Evolutionary conservation across 2,329 filamentous ascomycete genomes (phyloP).

Genomic region (Fusarium caatingaense): DNA sequence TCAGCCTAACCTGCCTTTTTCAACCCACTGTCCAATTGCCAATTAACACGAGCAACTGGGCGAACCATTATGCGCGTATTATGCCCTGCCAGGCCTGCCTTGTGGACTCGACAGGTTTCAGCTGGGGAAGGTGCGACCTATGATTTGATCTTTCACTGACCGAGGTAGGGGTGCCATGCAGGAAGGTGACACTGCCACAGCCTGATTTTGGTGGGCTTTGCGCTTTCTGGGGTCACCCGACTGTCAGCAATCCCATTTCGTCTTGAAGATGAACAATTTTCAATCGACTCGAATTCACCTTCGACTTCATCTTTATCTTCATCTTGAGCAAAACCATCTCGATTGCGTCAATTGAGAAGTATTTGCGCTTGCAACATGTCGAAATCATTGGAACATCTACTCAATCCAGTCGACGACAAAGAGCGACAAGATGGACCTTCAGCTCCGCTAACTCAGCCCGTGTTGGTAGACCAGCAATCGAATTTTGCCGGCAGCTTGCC

Average conservation of each 20-base stretch:
- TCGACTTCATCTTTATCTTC: neutral
- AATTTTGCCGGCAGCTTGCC: accelerated
- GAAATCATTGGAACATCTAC: neutral
- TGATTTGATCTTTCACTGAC: conserved; percentile 6
- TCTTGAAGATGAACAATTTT: neutral
- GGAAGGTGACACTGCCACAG: neutral
- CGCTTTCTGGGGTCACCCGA: neutral
- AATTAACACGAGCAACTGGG: neutral
- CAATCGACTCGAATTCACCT: too few species aligned
- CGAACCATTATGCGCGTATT: neutral
- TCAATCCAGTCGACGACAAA: neutral
- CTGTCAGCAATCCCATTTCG: neutral
- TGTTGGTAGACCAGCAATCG: accelerated
- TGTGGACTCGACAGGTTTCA: neutral
- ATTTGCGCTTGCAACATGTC: neutral
- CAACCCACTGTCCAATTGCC: neutral
- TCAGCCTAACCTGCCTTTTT: neutral
- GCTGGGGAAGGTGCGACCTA: too few species aligned
- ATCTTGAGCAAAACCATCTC: neutral
- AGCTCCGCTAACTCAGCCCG: accelerated
- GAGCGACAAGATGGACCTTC: neutral
- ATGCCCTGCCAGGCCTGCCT: neutral
- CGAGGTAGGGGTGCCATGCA: neutral
- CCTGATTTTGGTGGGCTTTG: conserved; percentile 1
- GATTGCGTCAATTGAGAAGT: neutral